Conservation (phyloP, 805 yeast species). For the Yarrowia sp. region DNA sequence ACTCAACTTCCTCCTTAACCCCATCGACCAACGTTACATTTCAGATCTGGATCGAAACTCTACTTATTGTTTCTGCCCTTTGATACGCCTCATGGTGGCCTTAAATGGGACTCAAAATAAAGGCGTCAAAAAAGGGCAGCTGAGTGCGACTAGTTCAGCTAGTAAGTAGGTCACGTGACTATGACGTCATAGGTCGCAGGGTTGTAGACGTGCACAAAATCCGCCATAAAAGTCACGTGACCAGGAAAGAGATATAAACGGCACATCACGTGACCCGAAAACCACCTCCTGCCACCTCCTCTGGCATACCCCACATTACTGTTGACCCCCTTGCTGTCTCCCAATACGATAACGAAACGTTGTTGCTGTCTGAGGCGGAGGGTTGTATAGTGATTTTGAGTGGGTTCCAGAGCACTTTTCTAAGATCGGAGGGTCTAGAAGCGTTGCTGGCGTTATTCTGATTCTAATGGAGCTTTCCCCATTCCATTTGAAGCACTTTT, state of each 20-base stretch:
- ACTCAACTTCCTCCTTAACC: no score
- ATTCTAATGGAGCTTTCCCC: no score
- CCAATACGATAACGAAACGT: constrained; percentile 9
- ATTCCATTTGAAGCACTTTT: no score
- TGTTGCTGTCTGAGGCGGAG: background rate
- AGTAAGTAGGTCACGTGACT: no score
- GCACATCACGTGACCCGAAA: background rate
- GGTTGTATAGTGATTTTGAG: background rate
- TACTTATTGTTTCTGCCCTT: no score
- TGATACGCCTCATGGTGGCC: background rate
- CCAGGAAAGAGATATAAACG: no score
- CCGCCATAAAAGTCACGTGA: no score
- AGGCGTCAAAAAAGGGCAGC: background rate
- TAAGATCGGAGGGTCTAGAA: background rate
- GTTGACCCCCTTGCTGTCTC: constrained; percentile 9
- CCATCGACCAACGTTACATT: background rate
- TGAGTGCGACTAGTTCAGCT: background rate
- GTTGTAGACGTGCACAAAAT: no score
- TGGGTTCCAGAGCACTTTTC: background rate
- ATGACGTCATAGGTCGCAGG: background rate
- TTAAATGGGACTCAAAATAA: background rate
- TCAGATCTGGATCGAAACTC: background rate
- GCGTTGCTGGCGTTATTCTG: background rate
- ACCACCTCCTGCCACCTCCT: no score
- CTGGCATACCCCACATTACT: background rate